Evolutionary conservation across 1,284 basidiomycete genomes (phyloP).

Genomic region (Omphalotus olearius): DNA sequence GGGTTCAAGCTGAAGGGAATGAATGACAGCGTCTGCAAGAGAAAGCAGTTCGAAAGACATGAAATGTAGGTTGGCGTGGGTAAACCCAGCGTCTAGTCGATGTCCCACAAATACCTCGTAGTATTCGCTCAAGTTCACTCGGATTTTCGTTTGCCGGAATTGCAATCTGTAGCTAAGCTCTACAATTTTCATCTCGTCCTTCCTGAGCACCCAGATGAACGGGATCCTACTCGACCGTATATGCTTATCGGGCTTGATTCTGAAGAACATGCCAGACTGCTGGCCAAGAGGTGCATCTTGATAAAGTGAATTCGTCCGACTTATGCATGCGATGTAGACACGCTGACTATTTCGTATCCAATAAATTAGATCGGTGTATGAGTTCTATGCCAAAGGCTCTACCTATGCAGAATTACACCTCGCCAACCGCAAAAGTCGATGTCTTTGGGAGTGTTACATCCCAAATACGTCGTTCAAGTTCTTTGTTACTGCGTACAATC

Average conservation of each 20-base stretch:
- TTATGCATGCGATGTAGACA: conserved; percentile 8
- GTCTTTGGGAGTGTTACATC: conserved; percentile 59
- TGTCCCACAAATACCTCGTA: conserved; percentile 55
- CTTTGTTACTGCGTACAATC: conserved; percentile 73
- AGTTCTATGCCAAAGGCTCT: conserved; percentile 68
- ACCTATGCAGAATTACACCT: conserved; percentile 72
- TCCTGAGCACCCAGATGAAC: conserved; percentile 34
- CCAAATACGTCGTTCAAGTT: conserved; percentile 78
- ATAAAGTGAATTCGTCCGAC: conserved; percentile 62
- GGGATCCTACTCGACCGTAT: conserved; percentile 63
- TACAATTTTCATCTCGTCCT: conserved; percentile 53
- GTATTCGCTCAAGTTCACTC: conserved; percentile 77
- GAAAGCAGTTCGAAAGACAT: conserved; percentile 21
- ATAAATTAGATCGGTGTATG: conserved; percentile 68
- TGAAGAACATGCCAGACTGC: conserved; percentile 70
- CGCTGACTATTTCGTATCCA: conserved; percentile 12
- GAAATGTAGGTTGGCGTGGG: too few relatives aligned
- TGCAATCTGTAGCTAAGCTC: conserved; percentile 67
- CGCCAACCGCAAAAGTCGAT: conserved; percentile 41
- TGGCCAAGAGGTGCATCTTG: conserved; percentile 79
- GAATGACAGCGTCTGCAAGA: conserved; percentile 28
- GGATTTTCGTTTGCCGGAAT: conserved; percentile 80
- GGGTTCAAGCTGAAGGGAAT: conserved; percentile 23
- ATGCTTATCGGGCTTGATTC: conserved; percentile 68
- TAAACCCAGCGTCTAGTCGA: too few relatives aligned